Evolutionary conservation across 2,329 filamentous ascomycete species (phyloP).

Genomic region (Sphaceloma murrayae): DNA sequence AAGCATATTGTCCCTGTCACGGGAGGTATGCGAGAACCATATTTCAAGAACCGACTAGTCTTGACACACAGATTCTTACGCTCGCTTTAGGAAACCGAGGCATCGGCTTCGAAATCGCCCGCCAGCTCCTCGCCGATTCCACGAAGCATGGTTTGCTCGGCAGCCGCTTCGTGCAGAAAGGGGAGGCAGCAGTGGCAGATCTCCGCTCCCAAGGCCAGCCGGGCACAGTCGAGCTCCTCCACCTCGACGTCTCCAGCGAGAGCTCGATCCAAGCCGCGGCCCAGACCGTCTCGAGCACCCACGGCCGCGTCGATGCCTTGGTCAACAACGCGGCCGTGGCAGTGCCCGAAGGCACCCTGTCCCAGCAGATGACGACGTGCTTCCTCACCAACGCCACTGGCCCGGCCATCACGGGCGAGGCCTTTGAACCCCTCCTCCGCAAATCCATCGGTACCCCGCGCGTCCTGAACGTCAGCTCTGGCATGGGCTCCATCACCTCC

Average conservation of each 20-base stretch:
- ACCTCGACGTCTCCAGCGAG: slow-evolving; percentile 24
- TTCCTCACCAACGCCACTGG: slow-evolving; percentile 26
- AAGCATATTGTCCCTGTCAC: slow-evolving; percentile 31
- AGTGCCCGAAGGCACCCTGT: slow-evolving; percentile 20
- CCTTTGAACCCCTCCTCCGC: slow-evolving; percentile 24
- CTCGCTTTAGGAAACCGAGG: slow-evolving; percentile 36
- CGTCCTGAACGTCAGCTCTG: slow-evolving; percentile 32
- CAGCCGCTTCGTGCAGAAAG: slow-evolving; percentile 32
- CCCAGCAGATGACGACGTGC: slow-evolving; percentile 23
- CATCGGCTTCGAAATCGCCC: slow-evolving; percentile 38
- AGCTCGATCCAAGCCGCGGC: slow-evolving; percentile 23
- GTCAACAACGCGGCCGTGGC: slow-evolving; percentile 34
- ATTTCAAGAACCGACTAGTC: too few species aligned
- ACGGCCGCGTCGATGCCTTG: slow-evolving; percentile 30
- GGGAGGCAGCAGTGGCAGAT: slow-evolving; percentile 27
- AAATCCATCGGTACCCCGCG: slow-evolving; percentile 21
- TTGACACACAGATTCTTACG: neutral
- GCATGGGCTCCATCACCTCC: slow-evolving; percentile 28
- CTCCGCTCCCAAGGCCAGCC: slow-evolving; percentile 21
- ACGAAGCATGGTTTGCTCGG: slow-evolving; percentile 33
- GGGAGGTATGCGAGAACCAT: slow-evolving; percentile 31
- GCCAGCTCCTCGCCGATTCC: slow-evolving; percentile 30
- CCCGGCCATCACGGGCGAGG: slow-evolving; percentile 21
- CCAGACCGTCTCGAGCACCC: slow-evolving; percentile 19
- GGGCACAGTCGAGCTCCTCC: slow-evolving; percentile 22